Evolutionary conservation across 2,329 filamentous ascomycete genomes (phyloP).

Genomic region (Pyricularia sp.): DNA sequence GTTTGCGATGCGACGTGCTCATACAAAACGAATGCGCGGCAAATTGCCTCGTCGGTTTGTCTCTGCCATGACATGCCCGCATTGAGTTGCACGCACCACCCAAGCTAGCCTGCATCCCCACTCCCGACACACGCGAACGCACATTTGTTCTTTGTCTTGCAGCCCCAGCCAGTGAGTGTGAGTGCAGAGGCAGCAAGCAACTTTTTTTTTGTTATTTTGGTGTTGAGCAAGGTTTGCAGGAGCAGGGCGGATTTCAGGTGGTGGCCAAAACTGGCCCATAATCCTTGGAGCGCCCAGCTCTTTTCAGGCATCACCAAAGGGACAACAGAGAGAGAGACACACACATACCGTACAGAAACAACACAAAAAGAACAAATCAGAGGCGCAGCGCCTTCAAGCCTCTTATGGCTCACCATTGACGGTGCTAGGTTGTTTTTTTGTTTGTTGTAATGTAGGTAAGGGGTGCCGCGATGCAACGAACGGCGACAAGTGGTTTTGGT

Average conservation of each 20-base stretch:
- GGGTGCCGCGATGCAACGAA: not conserved
- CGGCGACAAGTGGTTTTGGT: too few species aligned
- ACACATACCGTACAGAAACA: not conserved
- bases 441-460: not conserved
- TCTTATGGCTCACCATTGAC: not conserved
- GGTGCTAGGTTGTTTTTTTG: not conserved
- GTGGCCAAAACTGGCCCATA: not conserved
- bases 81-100: not conserved
- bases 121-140: not conserved
- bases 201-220: too few species aligned
- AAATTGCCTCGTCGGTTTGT: not conserved
- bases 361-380: not conserved
- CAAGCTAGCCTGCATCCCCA: not conserved
- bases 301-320: not conserved
- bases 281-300: not conserved
- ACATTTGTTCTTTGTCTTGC: not conserved
- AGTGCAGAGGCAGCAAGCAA: not conserved
- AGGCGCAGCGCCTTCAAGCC: not conserved
- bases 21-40: not conserved
- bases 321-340: not conserved
- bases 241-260: not conserved
- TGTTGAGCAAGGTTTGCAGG: not conserved
- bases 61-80: not conserved
- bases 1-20: not conserved
- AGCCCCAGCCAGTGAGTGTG: not conserved